Base-by-base conservation (phyloP, 129 eudicot genomes). In the Dittrichia graveolens region DNA sequence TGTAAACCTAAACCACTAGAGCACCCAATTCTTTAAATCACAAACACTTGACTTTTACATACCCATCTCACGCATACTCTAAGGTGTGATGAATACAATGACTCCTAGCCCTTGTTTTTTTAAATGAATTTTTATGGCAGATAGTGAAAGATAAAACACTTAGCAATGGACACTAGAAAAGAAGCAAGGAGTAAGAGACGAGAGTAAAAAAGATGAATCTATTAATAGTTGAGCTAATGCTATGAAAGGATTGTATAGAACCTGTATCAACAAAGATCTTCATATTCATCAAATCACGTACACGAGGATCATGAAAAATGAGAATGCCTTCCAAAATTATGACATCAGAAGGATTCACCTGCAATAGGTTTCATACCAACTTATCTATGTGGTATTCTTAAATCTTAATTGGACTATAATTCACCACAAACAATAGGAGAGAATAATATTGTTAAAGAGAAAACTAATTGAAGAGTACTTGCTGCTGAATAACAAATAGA, bases 201-300 rank as follows among this genome's bases (percentile, higher is more conserved):
- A 24, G 31, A 59, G 8, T 8, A 2, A 47, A 48, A 74, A 34
- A 65, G 47, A 65, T 40, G 24, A 37, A 31, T 43, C 40, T 15
- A 50, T 56, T 55, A 67, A 76, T 16, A 13, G 35, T 47, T 46
- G 19, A 9, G 19, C 67, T 57, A 38, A 68, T 67, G n/a, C 34
- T 48, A 40, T 50, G 72, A 63, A 78, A 77, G 72, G 75, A 79
- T 65, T 63, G 68, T 72, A 73, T 63, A 68, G 77, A 85, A 92
- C 97, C 97, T 92, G 97, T 89, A 87, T 92, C 97, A 9, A 92
- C 97, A 81, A 92, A 92, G 65, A 92, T 92, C 88, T 92, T 92
- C 97, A 92, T 92, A 78, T 89, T 92, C 96, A 92, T 85, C 75
- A 83, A 19, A 67, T 83, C 94, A 69, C 97, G 89, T 57, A 92